Base-by-base conservation (phyloP, 2,329 filamentous ascomycete genomes). In the Ceratocystis smalleyi region DNA sequence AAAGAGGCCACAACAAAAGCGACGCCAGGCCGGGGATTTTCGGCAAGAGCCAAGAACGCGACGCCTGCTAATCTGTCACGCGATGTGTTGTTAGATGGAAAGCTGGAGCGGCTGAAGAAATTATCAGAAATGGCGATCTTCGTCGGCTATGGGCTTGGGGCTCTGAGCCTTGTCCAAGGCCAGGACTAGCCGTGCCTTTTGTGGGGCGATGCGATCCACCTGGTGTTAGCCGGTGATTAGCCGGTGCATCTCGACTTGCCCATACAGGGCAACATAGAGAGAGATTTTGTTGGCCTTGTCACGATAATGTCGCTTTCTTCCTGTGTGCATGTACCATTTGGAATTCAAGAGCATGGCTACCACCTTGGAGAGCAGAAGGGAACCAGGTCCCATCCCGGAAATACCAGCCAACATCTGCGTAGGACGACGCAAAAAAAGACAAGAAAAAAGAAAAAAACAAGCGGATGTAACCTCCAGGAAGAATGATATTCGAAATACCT, bases 21-120 rank as follows among this genome's bases (percentile, higher is more conserved):
- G 35, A 61, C 15, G 8, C 8, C 2, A n/a, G n/a, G 22, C 3
- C 24, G 54, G 54, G 7, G 15, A n/a, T 57, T 51, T 27, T 22
- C 10, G 35, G 35, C 47, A n/a, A 27, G 35, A 57, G 27, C 54
- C 54, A 57, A 51, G 47, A 51, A 51, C 2, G 22, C n/a, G 19
- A 24, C 47, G 8, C 1, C 5, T 24, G 47, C 22, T 15, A 51
- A 27, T 51, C 24, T 22, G 47, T 51, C 22, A 51, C 22, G 54
- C 8, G 27, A 35, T 57, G 24, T 30, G 54, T 24, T 57, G 54
- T 35, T 57, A n/a, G 54, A 57, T 57, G 54, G 54, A 57, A 57
- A 57, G 54, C 54, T 57, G 54, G 27, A 35, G 54, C 54, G 54
- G 54, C 54, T 57, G 54, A 57, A 57, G 54, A 57, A 35, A 32